Evolutionary conservation across 179 eudicot species (phyloP).

Genomic region (Patellifolia procumbens): DNA sequence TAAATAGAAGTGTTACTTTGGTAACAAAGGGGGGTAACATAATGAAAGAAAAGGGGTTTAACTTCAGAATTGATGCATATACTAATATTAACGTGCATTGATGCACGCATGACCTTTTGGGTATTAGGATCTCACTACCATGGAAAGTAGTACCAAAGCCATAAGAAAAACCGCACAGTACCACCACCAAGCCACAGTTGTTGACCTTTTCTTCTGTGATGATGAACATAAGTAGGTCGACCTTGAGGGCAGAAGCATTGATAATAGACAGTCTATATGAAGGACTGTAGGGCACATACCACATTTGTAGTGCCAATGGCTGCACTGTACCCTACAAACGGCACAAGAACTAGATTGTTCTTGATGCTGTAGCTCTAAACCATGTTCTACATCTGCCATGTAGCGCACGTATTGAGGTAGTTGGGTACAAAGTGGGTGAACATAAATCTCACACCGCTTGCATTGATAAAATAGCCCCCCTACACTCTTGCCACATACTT

Average conservation of each 20-base stretch:
- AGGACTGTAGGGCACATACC: background rate
- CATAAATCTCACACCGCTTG: slow-evolving; percentile 18
- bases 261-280: slow-evolving; percentile 19
- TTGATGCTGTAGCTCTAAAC: background rate
- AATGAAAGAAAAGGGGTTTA: too few relatives aligned
- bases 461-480: slow-evolving; percentile 24
- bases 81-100: too few relatives aligned
- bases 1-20: too few relatives aligned
- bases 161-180: slow-evolving; percentile 8
- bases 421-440: slow-evolving; percentile 29
- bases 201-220: background rate
- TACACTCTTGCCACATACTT: slow-evolving; percentile 13
- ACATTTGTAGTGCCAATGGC: slow-evolving; percentile 21
- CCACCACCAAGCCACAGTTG: slow-evolving; percentile 12
- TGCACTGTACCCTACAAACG: slow-evolving; percentile 4
- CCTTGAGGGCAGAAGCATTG: background rate
- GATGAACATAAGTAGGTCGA: background rate
- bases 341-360: background rate
- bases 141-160: background rate
- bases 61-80: too few relatives aligned
- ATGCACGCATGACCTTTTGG: too few relatives aligned
- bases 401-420: slow-evolving; percentile 19
- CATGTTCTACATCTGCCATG: slow-evolving; percentile 1
- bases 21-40: too few relatives aligned
- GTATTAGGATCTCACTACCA: background rate